Evolutionary conservation across 371 early-diverging fungal genomes (phyloP), one percentile per base, ranked within the genome.

Genomic region (Apophysomyces ossiformis): DNA sequence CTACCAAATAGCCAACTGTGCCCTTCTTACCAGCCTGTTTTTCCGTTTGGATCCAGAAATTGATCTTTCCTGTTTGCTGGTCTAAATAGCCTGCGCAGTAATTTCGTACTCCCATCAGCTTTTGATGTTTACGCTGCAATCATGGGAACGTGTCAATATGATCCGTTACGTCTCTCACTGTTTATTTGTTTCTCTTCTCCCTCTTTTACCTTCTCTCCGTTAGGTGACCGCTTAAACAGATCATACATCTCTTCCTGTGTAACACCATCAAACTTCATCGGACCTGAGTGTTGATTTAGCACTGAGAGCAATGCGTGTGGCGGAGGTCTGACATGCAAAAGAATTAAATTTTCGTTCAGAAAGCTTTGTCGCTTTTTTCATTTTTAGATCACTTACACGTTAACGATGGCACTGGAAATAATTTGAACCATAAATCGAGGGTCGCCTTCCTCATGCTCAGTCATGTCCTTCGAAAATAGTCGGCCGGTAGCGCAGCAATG

Each of bases 401-500:
- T 92, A 65, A 90, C 88, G 41, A 92, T 90, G 9, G 89, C 92
- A 36, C 90, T 89, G 4, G 90, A 89, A 37, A 90, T 83, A 32
- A 92, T 80, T 69, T 92, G 91, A 54, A 82, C 81, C 91, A 92
- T 92, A 43, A 88, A 72, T 11, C 83, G 85, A 16, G 78, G 84
- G 66, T 92, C 92, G 41, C 79, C 78, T 58, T 81, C 83, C 59
- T 80, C 78, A 2, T 78, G 76, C 16, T 83, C 76, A 38, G 68
- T 67, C 75, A 75, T 75, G 11, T 84, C 75, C 60, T 82, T 82
- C 32, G 88, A 82, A 11, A 79, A 81, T 70, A 90, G 79, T 18
- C 85, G 78, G 8, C 92, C 91, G 41, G 87, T 81, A 8, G 90
- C 94, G 66, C 88, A 84, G 68, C 91, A 91, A 67, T 95, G 95